A percentile compares a stretch with the other conserved stretches of the same genome.
phyloP scores from a whole-genome alignment of 129 eudicot species.

The Apium graveolens region DNA sequence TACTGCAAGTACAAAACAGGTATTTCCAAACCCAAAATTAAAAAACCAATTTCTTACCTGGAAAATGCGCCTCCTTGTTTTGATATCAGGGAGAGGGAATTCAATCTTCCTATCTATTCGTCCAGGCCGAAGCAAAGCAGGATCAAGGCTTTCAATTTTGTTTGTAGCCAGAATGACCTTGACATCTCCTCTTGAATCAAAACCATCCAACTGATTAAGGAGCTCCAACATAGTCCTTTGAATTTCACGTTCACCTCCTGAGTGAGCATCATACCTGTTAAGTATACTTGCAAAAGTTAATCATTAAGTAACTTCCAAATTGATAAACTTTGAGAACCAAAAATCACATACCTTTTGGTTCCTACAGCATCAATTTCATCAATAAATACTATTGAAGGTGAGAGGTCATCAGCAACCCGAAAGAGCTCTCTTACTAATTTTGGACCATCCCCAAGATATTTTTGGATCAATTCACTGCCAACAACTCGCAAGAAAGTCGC shows the following conservation, averaged over 20 bases:
- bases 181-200: slow-evolving; percentile 52
- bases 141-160: slow-evolving; percentile 60
- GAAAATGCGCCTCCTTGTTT: slow-evolving; percentile 78
- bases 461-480: slow-evolving; percentile 55
- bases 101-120: slow-evolving; percentile 87
- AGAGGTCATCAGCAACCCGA: slow-evolving; percentile 54
- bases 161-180: slow-evolving; percentile 59
- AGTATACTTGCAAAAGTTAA: background rate
- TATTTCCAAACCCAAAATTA: too few relatives aligned
- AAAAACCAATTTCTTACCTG: slow-evolving; percentile 18
- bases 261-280: slow-evolving; percentile 43
- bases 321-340: background rate
- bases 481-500: slow-evolving; percentile 61
- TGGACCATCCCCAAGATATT: slow-evolving; percentile 62
- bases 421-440: slow-evolving; percentile 56
- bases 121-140: slow-evolving; percentile 84
- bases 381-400: slow-evolving; percentile 59
- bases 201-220: slow-evolving; percentile 56
- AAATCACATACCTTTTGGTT: slow-evolving; percentile 31
- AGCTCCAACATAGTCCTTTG: slow-evolving; percentile 60
- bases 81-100: slow-evolving; percentile 88
- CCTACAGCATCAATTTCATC: slow-evolving; percentile 67
- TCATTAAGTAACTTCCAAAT: too few relatives aligned
- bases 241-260: slow-evolving; percentile 63
- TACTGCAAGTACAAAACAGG: background rate